Percentiles rank a stretch among this genome's conserved stretches.
Conservation (phyloP, 2,329 filamentous ascomycete genomes). For the Sporothrix humicola region DNA sequence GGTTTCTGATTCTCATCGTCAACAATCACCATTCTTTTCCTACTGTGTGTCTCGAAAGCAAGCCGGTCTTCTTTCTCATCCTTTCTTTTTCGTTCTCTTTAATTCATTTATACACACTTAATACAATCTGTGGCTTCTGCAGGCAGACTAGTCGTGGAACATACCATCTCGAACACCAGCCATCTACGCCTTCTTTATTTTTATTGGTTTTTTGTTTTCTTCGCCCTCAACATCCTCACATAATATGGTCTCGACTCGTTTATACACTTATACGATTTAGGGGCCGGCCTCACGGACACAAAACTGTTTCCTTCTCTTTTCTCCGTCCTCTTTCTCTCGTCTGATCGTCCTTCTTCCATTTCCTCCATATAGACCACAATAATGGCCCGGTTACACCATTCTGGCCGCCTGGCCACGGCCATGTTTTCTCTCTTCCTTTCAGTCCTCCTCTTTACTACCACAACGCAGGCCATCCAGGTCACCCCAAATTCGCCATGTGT, state of each 20-base stretch:
- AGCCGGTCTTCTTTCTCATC: constrained; percentile 26
- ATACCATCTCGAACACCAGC: not conserved
- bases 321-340: not conserved
- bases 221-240: not conserved
- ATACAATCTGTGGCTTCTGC: not conserved
- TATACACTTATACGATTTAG: not conserved
- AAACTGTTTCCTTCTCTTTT: not conserved
- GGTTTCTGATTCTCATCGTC: not conserved
- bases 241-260: constrained; percentile 16
- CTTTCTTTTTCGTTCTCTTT: not conserved
- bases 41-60: constrained; percentile 14
- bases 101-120: not conserved
- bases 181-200: not conserved
- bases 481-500: constrained; percentile 61
- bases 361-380: not conserved
- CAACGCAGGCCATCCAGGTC: constrained; percentile 52
- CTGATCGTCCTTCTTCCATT: not conserved
- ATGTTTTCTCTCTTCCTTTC: not conserved
- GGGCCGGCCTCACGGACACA: constrained; percentile 17
- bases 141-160: constrained; percentile 20
- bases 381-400: not conserved
- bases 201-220: not conserved
- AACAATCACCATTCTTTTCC: not conserved
- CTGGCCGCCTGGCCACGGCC: constrained; percentile 17
- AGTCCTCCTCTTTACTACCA: constrained; percentile 16